Conservation (phyloP, 768 basidiomycete genomes). For the Psilocybe tampanensis region DNA sequence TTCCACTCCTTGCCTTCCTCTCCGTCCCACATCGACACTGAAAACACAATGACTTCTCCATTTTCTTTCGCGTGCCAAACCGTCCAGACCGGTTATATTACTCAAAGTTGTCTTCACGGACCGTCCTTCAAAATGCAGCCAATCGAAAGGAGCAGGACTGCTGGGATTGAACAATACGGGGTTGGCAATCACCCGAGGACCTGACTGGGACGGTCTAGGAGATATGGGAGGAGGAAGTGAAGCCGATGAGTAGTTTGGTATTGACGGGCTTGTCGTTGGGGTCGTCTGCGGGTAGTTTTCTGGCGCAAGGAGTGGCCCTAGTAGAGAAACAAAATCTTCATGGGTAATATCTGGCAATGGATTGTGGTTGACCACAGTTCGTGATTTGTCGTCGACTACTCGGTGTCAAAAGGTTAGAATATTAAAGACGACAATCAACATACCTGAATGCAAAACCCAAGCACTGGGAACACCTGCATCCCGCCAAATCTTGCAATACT, state of each 20-base stretch:
- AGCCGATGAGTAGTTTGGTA: constrained; percentile 32
- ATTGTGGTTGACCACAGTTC: constrained; percentile 84
- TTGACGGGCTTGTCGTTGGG: constrained; percentile 29
- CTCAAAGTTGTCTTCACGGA: constrained; percentile 77
- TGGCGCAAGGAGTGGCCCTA: constrained; percentile 81
- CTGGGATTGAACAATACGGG: constrained; percentile 44
- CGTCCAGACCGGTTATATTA: constrained; percentile 80
- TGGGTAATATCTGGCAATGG: constrained; percentile 86
- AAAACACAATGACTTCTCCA: constrained; percentile 85
- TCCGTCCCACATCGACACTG: constrained; percentile 77
- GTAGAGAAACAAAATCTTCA: constrained; percentile 79
- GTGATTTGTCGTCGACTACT: constrained; percentile 56
- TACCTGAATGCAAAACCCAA: constrained; percentile 80
- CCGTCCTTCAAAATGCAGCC: constrained; percentile 85
- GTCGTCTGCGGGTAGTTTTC: constrained; percentile 66
- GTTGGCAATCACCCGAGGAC: constrained; percentile 32
- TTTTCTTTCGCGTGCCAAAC: constrained; percentile 79
- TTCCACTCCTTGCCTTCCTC: constrained; percentile 76
- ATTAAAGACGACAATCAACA: constrained; percentile 13
- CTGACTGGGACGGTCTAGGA: constrained; percentile 31
- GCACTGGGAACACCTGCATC: constrained; percentile 76
- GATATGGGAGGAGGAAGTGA: constrained; percentile 37
- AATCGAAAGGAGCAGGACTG: constrained; percentile 81
- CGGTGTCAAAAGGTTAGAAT: background rate
- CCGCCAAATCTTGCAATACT: constrained; percentile 75